A percentile compares a stretch with the other conserved stretches of the same genome.
Evolutionary conservation across 768 basidiomycete genomes (phyloP).

Genomic region (Leccinum incarnatum): DNA sequence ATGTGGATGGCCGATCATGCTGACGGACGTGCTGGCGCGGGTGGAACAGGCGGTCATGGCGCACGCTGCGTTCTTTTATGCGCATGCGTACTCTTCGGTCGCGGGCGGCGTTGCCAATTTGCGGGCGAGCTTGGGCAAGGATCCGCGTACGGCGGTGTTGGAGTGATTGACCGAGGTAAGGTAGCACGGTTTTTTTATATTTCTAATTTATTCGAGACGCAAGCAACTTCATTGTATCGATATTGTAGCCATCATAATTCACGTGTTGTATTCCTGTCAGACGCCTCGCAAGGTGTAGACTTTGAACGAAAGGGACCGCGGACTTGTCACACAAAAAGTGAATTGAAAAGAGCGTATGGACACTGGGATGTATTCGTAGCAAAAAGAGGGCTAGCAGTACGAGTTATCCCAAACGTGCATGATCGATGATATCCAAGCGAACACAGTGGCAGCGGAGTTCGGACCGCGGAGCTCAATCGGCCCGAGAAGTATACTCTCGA

Average conservation of each 20-base stretch:
- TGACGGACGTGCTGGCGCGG: conserved; percentile 42
- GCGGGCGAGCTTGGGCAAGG: conserved; percentile 39
- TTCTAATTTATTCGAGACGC: neutral
- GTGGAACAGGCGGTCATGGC: conserved; percentile 41
- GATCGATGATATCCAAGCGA: neutral
- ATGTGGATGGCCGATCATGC: conserved; percentile 41
- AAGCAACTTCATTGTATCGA: neutral
- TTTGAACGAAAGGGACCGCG: too few species aligned
- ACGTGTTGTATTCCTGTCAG: too few species aligned
- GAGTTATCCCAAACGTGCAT: conserved; percentile 3
- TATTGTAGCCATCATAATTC: neutral
- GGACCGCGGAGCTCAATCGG: conserved; percentile 5
- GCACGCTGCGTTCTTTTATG: conserved; percentile 41
- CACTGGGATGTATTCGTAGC: conserved; percentile 12
- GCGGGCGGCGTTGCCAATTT: conserved; percentile 42
- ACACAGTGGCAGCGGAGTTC: neutral
- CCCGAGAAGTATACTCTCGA: conserved; percentile 43
- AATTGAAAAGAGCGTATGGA: neutral
- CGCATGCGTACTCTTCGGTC: conserved; percentile 38
- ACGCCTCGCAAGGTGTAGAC: too few species aligned
- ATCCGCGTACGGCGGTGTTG: conserved; percentile 39
- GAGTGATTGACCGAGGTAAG: conserved; percentile 22
- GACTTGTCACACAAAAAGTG: neutral
- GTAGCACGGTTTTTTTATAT: neutral
- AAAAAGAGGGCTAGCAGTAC: conserved; percentile 12